phyloP scores from a whole-genome alignment of 257 asterid genomes.

The Solanum piurae region DNA sequence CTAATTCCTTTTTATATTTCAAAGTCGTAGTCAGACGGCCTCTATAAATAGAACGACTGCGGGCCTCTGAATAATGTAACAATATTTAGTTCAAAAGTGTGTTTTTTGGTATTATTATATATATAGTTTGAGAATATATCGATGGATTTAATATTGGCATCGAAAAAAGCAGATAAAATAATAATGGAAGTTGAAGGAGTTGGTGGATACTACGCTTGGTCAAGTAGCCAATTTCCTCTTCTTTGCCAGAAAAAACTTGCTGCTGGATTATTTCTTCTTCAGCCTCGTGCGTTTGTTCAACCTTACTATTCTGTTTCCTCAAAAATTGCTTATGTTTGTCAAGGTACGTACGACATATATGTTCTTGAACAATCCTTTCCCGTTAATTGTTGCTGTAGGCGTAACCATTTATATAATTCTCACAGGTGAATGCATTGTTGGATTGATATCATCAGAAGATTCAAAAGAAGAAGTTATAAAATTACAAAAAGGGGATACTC shows the following conservation, averaged over 20 bases:
- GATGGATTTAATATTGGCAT: constrained; percentile 21
- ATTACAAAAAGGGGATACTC: neutral
- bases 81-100: neutral
- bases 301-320: constrained; percentile 28
- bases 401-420: too few species aligned
- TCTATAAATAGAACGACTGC: neutral
- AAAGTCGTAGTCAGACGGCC: neutral
- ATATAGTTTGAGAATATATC: neutral
- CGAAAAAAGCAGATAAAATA: constrained; percentile 16
- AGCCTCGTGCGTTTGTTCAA: constrained; percentile 27
- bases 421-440: neutral
- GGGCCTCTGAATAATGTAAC: neutral
- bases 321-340: constrained; percentile 34
- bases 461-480: neutral
- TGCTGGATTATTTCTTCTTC: constrained; percentile 30
- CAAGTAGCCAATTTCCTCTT: constrained; percentile 12
- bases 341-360: constrained; percentile 14
- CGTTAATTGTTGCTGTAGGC: neutral
- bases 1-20: neutral
- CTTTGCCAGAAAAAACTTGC: constrained; percentile 9
- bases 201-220: constrained; percentile 37
- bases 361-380: too few species aligned
- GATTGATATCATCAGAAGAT: neutral
- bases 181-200: neutral
- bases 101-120: neutral